phyloP scores from a whole-genome alignment of 164 flowering plant genomes.

The Tinospora cordifolia region DNA sequence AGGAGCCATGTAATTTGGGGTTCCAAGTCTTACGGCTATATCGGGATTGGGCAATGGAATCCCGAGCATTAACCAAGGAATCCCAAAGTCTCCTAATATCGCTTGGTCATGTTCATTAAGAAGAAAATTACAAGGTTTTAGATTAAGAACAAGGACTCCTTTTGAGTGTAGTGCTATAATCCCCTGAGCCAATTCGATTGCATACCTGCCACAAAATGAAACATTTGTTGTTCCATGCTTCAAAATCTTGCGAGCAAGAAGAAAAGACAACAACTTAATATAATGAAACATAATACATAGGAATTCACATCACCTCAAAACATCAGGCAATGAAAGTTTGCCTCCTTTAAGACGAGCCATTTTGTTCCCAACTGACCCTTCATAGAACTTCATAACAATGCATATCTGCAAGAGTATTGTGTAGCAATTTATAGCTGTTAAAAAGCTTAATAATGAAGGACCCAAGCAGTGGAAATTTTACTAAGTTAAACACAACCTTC shows the following conservation, averaged over 20 bases:
- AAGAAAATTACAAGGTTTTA: conserved; percentile 79
- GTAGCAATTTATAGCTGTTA: neutral
- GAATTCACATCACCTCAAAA: conserved; percentile 52
- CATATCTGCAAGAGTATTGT: conserved; percentile 41
- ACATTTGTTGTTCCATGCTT: neutral
- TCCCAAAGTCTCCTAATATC: conserved; percentile 70
- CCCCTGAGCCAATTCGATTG: conserved; percentile 60
- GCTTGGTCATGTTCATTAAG: conserved; percentile 58
- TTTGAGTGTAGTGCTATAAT: conserved; percentile 60
- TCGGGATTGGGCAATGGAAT: conserved; percentile 48
- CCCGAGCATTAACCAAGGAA: conserved; percentile 63
- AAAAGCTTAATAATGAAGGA: neutral
- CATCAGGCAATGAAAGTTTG: conserved; percentile 56
- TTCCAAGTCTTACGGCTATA: conserved; percentile 55
- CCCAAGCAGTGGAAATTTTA: neutral
- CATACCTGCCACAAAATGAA: conserved; percentile 52
- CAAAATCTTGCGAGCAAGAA: neutral
- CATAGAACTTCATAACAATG: conserved; percentile 77
- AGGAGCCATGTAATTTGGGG: conserved; percentile 94
- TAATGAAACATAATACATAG: neutral
- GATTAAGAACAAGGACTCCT: conserved; percentile 63
- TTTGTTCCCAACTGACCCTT: conserved; percentile 77
- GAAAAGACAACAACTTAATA: neutral
- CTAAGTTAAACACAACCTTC: neutral
- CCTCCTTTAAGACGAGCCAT: conserved; percentile 67